phyloP scores from a whole-genome alignment of 371 early-diverging fungal species.

The Mucor racemosus region DNA sequence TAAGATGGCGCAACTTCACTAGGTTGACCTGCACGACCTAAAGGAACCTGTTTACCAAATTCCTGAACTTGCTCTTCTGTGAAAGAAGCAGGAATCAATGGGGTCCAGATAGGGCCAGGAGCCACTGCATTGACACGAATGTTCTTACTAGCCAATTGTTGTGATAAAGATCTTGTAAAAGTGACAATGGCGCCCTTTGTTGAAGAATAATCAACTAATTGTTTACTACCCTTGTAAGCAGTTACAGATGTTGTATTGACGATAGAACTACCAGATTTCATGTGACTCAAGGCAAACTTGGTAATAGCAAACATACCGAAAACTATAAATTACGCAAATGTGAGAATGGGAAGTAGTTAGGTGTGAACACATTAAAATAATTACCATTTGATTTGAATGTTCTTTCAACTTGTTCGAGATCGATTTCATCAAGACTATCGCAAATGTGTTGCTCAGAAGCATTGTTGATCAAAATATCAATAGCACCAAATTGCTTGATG shows the following conservation, averaged over 20 bases:
- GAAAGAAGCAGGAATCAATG: slow-evolving; percentile 58
- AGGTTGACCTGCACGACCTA: slow-evolving; percentile 57
- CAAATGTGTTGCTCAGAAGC: slow-evolving; percentile 49
- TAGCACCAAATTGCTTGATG: slow-evolving; percentile 34
- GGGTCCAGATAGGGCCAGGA: slow-evolving; percentile 55
- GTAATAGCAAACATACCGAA: slow-evolving; percentile 40
- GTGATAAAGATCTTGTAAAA: slow-evolving; percentile 49
- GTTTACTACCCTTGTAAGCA: slow-evolving; percentile 37
- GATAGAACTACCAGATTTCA: slow-evolving; percentile 35
- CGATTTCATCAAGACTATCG: slow-evolving; percentile 15
- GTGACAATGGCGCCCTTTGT: slow-evolving; percentile 44
- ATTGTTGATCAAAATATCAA: slow-evolving; percentile 57
- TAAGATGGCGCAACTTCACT: slow-evolving; percentile 56
- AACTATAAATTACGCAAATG: slow-evolving; percentile 11
- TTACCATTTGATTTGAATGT: slow-evolving; percentile 37
- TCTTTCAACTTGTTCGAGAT: slow-evolving; percentile 19
- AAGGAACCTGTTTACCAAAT: slow-evolving; percentile 53
- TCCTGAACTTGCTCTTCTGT: slow-evolving; percentile 49
- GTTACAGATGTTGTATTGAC: slow-evolving; percentile 52
- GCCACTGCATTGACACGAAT: slow-evolving; percentile 59
- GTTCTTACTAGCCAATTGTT: slow-evolving; percentile 43
- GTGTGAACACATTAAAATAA: background rate
- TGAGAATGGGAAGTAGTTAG: background rate
- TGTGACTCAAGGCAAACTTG: slow-evolving; percentile 43
- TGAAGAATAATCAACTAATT: slow-evolving; percentile 42